A percentile compares a stretch with the other conserved stretches of the same genome.
These are phyloP conservation scores for Debaryomyces subglobosus DNA, from an alignment of 1,139 yeast species.

Conservation along the genomic window DNA sequence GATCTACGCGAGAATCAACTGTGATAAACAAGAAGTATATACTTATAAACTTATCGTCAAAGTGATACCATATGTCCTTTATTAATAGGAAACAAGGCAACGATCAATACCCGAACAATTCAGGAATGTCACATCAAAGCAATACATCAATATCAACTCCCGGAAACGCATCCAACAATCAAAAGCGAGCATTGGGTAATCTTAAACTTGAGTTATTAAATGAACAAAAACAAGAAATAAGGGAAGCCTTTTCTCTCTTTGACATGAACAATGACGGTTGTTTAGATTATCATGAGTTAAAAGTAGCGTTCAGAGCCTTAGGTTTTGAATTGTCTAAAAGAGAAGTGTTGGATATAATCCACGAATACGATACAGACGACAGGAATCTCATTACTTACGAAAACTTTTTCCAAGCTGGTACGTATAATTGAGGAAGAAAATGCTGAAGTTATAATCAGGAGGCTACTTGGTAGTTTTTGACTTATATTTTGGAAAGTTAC, in stretches of 20 bases:
- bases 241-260: slow-evolving; percentile 90
- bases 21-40: background rate
- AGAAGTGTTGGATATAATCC: slow-evolving; percentile 79
- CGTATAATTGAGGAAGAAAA: slow-evolving; percentile 24
- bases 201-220: slow-evolving; percentile 71
- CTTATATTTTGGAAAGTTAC: background rate
- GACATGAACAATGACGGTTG: slow-evolving; percentile 92
- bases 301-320: slow-evolving; percentile 89
- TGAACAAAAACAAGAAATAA: slow-evolving; percentile 89
- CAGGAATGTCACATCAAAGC: slow-evolving; percentile 19
- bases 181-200: slow-evolving; percentile 33
- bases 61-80: slow-evolving; percentile 5
- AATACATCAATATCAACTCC: slow-evolving; percentile 16
- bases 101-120: slow-evolving; percentile 9
- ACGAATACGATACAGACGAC: slow-evolving; percentile 80
- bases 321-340: slow-evolving; percentile 86
- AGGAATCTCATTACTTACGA: slow-evolving; percentile 75
- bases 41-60: background rate
- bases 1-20: slow-evolving; percentile 4
- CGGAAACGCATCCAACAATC: slow-evolving; percentile 17
- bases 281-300: slow-evolving; percentile 89
- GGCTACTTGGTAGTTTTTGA: background rate
- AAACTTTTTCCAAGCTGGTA: slow-evolving; percentile 75
- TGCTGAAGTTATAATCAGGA: background rate
- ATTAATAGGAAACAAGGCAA: slow-evolving; percentile 4